Conservation (phyloP, 2,329 filamentous ascomycete species). For the Colletotrichum eremochloae region DNA sequence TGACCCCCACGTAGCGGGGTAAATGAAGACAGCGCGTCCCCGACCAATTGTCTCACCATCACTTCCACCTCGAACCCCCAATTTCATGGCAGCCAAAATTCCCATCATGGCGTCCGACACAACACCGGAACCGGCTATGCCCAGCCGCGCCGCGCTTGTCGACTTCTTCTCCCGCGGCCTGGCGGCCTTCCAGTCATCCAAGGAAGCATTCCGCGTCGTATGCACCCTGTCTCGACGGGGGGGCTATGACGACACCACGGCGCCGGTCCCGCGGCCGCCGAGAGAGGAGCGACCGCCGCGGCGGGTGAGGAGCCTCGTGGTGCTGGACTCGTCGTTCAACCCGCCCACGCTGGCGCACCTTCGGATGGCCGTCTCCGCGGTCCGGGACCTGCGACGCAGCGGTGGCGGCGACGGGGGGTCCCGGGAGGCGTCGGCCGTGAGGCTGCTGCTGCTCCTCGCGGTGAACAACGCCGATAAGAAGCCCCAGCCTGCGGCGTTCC, state of each 20-base stretch:
- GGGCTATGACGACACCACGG: conserved; percentile 16
- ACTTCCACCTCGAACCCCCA: background rate
- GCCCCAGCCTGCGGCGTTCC: conserved; percentile 76
- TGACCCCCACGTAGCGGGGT: conserved; percentile 42
- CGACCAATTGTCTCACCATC: conserved; percentile 9
- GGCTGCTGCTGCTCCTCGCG: conserved; percentile 71
- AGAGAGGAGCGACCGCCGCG: conserved; percentile 9
- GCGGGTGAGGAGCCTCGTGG: conserved; percentile 57
- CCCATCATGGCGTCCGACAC: conserved; percentile 3
- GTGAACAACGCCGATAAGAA: conserved; percentile 77
- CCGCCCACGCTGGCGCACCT: conserved; percentile 74
- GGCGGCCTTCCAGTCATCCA: conserved; percentile 58
- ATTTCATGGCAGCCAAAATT: background rate
- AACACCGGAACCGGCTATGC: conserved; percentile 20
- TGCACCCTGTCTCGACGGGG: conserved; percentile 53
- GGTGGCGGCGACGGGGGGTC: background rate
- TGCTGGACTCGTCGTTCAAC: conserved; percentile 78
- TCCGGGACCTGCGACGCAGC: conserved; percentile 43
- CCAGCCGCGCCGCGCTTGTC: conserved; percentile 49
- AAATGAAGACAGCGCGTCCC: background rate
- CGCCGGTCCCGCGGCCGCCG: conserved; percentile 42
- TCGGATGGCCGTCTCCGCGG: conserved; percentile 66
- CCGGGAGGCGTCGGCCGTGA: conserved; percentile 42
- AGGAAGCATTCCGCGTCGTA: conserved; percentile 60
- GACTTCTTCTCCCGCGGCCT: conserved; percentile 61